Percentiles rank a stretch among this genome's conserved stretches.
phyloP scores from a whole-genome alignment of 495 filamentous ascomycete genomes.

The Platismatia glauca region DNA sequence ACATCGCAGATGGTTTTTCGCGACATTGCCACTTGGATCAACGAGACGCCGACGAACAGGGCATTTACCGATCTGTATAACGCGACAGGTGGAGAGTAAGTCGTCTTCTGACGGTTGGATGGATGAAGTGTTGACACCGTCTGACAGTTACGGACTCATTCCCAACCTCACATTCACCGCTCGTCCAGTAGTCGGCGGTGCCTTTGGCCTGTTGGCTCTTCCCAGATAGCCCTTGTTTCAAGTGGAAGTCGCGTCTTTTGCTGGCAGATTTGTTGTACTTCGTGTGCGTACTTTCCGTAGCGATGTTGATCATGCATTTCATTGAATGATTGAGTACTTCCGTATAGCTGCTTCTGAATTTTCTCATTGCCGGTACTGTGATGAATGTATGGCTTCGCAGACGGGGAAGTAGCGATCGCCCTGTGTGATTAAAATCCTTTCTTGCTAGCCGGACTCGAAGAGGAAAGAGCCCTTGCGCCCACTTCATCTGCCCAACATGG shows the following conservation, averaged over 20 bases:
- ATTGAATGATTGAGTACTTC: neutral
- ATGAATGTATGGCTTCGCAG: neutral
- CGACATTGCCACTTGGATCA: conserved; percentile 43
- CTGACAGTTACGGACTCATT: conserved; percentile 26
- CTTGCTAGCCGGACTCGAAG: neutral
- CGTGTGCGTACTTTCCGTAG: neutral
- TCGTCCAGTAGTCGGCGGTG: conserved; percentile 48
- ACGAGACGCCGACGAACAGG: conserved; percentile 43
- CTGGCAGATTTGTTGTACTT: neutral
- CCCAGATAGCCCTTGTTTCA: neutral
- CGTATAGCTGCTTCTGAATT: neutral
- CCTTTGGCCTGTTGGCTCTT: conserved; percentile 43
- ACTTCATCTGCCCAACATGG: neutral
- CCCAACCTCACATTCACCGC: conserved; percentile 37
- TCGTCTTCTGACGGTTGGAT: neutral
- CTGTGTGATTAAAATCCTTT: neutral
- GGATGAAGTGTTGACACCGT: conserved; percentile 8
- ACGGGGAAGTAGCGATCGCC: neutral
- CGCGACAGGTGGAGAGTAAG: conserved; percentile 37
- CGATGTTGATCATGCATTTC: neutral
- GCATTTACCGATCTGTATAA: conserved; percentile 51
- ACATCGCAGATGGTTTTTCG: conserved; percentile 42
- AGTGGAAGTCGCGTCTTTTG: neutral
- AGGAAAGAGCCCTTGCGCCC: neutral
- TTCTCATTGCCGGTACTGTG: neutral